Base-by-base conservation (phyloP, 768 basidiomycete species). In the Paxillus rubicundulus region DNA sequence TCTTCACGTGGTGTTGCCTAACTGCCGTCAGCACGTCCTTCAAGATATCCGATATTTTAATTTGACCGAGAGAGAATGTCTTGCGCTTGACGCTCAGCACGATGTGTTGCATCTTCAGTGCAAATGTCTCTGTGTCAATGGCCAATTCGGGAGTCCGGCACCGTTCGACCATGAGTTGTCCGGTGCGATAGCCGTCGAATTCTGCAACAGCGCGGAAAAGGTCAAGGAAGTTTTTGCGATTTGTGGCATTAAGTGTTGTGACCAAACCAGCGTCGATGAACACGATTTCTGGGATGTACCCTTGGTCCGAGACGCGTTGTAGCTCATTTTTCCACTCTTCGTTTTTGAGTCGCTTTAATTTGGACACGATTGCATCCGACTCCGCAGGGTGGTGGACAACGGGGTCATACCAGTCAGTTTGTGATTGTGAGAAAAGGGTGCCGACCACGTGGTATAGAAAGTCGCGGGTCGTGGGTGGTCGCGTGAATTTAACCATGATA, bases 201-300 rank as follows among this genome's bases (percentile, higher is more conserved):
- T 94, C 86, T 32, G 97, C 96, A 33, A 99, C 81, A 4, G 96
- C 92, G 49, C 88, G 86, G 75, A 99, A 98, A 55, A 99, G 85
- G 63, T 99, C 96, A 42, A 99, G 80, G 69, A 99, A 99, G 71
- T 99, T 98, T 52, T 78, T 75, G 27, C 96, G 83, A 70, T 98
- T 92, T n/a, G 67, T 74, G 2, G 79, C 78, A 62, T 90, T 82
- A 43, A 99, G 84, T 0, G 87, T 87, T 3, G 95, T 98, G 47
- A 96, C 87, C 27, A 99, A 82, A 2, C 97, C 97, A 0, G 96
- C 92, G 67, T 99, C 97, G 61, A 99, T 90, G 68, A 99, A 94
- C 51, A 98, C 86, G 47, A 99, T 79, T 69, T 98, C 94, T 14
- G 97, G 96, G 37, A 90, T 81, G 67, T 92, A 98, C 1, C 96